Evolutionary conservation across 768 basidiomycete genomes (phyloP), one percentile per base, ranked within the genome.

Genomic region (Mycena chlorophos): DNA sequence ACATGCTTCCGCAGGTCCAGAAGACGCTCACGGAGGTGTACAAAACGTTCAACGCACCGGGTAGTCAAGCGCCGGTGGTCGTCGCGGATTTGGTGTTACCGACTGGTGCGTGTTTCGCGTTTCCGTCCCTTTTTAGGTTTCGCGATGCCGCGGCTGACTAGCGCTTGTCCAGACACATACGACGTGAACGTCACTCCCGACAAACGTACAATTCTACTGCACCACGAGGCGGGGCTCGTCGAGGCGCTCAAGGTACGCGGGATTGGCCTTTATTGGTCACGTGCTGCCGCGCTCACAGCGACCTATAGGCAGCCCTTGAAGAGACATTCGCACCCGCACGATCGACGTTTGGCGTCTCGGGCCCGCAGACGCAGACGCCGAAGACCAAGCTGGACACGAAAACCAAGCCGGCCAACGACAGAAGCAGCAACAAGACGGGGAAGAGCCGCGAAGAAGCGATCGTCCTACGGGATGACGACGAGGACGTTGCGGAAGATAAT

Each of bases 131-230:
- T 25, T 51, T 13, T 13, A 49, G 22, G 51, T 27, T 31, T 5
- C 17, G 3, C 22, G 40, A 23, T 12, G 6, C 8, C 10, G 13
- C 19, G 5, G 22, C n/a, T n/a, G 16, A 25, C 13, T 51, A 12
- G 19, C 49, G 29, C 22, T 31, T 37, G 52, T 31, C 16, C 26
- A 94, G 92, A 86, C 54, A 75, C 83, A 0, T 91, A 85, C 64
- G 97, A 99, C 66, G 85, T 99, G 65, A 99, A 99, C 58, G 90
- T 98, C 56, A 91, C 87, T 58, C 96, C 97, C 0, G 97, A 98
- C 74, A 99, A 98, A 66, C 81, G 96, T n/a, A 95, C 93, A 0
- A 89, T 98, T 31, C 86, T 97, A 49, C 65, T 99, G 12, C 94
- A 98, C 63, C 87, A 87, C 67, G 96, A 99, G 68, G 78, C 77